phyloP scores from a whole-genome alignment of 768 basidiomycete species.

The Xerocomellus dryophilus region DNA sequence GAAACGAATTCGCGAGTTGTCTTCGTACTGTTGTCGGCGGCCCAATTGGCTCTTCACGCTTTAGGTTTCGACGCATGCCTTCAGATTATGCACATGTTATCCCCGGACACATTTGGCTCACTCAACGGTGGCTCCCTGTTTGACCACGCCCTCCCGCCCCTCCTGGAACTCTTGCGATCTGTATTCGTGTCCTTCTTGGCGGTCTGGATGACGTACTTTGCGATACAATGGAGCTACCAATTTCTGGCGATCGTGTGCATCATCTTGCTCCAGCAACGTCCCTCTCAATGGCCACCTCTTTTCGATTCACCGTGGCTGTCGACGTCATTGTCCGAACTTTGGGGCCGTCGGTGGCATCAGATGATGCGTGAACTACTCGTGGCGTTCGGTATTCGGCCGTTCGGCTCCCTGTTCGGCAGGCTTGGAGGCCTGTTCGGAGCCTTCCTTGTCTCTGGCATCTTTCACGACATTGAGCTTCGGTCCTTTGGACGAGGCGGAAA shows the following conservation, averaged over 20 bases:
- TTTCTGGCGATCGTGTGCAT: slow-evolving; percentile 42
- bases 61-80: slow-evolving; percentile 12
- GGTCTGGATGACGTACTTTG: slow-evolving; percentile 44
- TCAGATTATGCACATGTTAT: slow-evolving; percentile 25
- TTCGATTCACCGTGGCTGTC: slow-evolving; percentile 56
- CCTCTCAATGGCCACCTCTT: slow-evolving; percentile 58
- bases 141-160: slow-evolving; percentile 29
- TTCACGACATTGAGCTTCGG: slow-evolving; percentile 57
- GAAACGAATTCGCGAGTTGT: slow-evolving; percentile 14
- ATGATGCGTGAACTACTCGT: slow-evolving; percentile 55
- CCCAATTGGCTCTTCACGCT: neutral
- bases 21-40: slow-evolving; percentile 15
- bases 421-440: slow-evolving; percentile 50
- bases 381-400: slow-evolving; percentile 43
- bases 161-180: slow-evolving; percentile 38
- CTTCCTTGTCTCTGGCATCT: slow-evolving; percentile 54
- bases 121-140: slow-evolving; percentile 37
- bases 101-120: slow-evolving; percentile 38
- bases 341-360: slow-evolving; percentile 67
- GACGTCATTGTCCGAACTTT: slow-evolving; percentile 57
- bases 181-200: slow-evolving; percentile 41
- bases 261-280: slow-evolving; percentile 43
- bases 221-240: slow-evolving; percentile 44
- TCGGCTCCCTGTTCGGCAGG: slow-evolving; percentile 45
- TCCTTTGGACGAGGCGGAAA: slow-evolving; percentile 42